Percentiles rank a stretch among this genome's conserved stretches.
Evolutionary conservation across 495 filamentous ascomycete species (phyloP).

Genomic region (Daldinia loculata): DNA sequence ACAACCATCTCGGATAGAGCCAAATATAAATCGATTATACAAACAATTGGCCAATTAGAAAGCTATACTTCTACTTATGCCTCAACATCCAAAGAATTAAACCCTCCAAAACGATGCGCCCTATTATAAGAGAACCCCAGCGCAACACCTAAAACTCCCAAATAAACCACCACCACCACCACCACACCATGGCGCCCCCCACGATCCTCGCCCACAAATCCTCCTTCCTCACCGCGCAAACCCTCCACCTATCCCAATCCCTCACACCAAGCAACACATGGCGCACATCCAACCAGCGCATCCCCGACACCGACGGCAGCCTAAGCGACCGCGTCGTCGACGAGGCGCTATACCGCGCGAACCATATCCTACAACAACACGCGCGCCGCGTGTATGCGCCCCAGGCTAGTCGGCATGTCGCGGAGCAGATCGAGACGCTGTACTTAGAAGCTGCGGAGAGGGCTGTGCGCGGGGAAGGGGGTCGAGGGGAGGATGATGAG

Average conservation of each 20-base stretch:
- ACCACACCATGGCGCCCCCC: slow-evolving; percentile 44
- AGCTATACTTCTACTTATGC: background rate
- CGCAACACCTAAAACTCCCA: too few relatives aligned
- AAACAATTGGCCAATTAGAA: background rate
- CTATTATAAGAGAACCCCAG: background rate
- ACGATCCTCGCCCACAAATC: slow-evolving; percentile 71
- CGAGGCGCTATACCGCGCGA: slow-evolving; percentile 63
- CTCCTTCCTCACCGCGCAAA: slow-evolving; percentile 68
- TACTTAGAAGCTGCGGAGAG: slow-evolving; percentile 67
- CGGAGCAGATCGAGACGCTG: slow-evolving; percentile 79
- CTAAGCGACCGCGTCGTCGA: slow-evolving; percentile 63
- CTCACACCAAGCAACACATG: slow-evolving; percentile 67
- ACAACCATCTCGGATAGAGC: background rate
- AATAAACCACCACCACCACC: background rate
- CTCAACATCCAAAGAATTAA: background rate
- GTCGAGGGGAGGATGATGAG: slow-evolving; percentile 55
- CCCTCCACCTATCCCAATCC: slow-evolving; percentile 66
- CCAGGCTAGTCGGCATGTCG: slow-evolving; percentile 79
- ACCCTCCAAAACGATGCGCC: background rate
- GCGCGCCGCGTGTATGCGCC: slow-evolving; percentile 74
- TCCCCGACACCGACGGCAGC: slow-evolving; percentile 53
- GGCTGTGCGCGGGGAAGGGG: slow-evolving; percentile 43
- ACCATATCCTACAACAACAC: slow-evolving; percentile 73
- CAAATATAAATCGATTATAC: background rate
- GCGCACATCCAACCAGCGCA: slow-evolving; percentile 56